Evolutionary conservation across 2,329 filamentous ascomycete genomes (phyloP), one percentile per base, ranked within the genome.

Genomic region (Pyrenochaeta sp.): DNA sequence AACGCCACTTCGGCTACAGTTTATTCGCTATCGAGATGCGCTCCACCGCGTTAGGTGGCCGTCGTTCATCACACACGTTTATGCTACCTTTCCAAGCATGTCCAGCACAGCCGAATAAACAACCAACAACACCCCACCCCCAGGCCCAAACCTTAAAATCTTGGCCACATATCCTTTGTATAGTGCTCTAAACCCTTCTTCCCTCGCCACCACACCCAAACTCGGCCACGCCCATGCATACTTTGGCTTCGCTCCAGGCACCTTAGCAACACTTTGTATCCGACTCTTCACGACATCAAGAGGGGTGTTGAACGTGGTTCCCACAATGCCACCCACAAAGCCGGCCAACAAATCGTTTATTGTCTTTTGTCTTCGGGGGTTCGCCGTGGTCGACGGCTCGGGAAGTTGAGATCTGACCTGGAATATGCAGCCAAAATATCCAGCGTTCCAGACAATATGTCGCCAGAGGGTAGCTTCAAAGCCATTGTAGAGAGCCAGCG

Each of bases 391-490:
- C 2, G 46, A 35, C 9, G 65, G 66, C 12, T 51, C 33, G 17
- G 68, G 64, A 12, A 72, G 27, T 46, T 64, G 60, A 14, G 58
- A 55, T 14, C 68, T 55, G 6, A 72, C 68, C 17, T 69, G 67
- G 45, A 70, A 72, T 18, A 72, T 70, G 35, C 68, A 72, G 5
- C 68, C 68, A 55, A 72, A 72, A 45, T 72, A 72, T 4, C 67
- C 68, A 2, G 68, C 67, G 31, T 72, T 72, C 67, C 68, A 72
- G 6, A 72, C 67, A 5, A 72, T 68, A 35, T 72, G 68, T 15
- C 68, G 46, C 68, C 68, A 72, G 2, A 72, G 55, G 27, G 68
- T 72, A 4, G 66, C 66, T 52, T 72, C 68, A 33, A 72, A 71
- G 27, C 68, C 68, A 32, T 72, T 70, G 40, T 72, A 72, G 2